Evolutionary conservation across 192 early-diverging fungal genomes (phyloP).

Genomic region (Coemansia sp.): DNA sequence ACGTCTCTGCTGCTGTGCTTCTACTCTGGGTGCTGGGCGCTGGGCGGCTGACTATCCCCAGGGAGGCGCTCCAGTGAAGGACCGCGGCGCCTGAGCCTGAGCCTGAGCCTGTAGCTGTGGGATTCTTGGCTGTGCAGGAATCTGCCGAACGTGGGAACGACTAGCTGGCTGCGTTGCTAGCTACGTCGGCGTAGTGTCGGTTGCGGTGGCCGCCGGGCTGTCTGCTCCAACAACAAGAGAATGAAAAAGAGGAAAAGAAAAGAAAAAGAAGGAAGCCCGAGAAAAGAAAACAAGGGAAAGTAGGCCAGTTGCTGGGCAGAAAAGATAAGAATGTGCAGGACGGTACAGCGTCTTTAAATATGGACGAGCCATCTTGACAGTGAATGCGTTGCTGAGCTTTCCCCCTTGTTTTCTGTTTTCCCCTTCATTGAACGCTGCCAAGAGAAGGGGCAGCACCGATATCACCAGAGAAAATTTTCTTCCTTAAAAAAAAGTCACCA

Average conservation of each 20-base stretch:
- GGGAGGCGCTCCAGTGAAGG: constrained; percentile 39
- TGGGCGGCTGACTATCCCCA: constrained; percentile 16
- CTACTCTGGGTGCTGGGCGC: too few species aligned
- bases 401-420: too few species aligned
- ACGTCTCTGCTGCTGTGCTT: too few species aligned
- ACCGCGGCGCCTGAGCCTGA: constrained; percentile 27
- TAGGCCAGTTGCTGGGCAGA: not conserved
- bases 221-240: not conserved
- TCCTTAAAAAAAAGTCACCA: not conserved
- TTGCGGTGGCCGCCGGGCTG: too few species aligned
- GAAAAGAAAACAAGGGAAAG: not conserved
- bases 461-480: too few species aligned
- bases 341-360: not conserved
- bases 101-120: constrained; percentile 14
- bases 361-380: too few species aligned
- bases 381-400: too few species aligned
- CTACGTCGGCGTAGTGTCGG: too few species aligned
- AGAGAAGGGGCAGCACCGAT: too few species aligned
- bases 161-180: too few species aligned
- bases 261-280: not conserved
- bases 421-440: too few species aligned
- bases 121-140: constrained; percentile 7
- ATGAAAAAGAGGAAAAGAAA: not conserved
- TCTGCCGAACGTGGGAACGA: too few species aligned
- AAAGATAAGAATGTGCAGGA: not conserved